A percentile compares a stretch with the other conserved stretches of the same genome.
These are phyloP conservation scores for Chrysosporium keratinophilum DNA, from an alignment of 2,329 filamentous ascomycete genomes.

Conservation along the genomic window DNA sequence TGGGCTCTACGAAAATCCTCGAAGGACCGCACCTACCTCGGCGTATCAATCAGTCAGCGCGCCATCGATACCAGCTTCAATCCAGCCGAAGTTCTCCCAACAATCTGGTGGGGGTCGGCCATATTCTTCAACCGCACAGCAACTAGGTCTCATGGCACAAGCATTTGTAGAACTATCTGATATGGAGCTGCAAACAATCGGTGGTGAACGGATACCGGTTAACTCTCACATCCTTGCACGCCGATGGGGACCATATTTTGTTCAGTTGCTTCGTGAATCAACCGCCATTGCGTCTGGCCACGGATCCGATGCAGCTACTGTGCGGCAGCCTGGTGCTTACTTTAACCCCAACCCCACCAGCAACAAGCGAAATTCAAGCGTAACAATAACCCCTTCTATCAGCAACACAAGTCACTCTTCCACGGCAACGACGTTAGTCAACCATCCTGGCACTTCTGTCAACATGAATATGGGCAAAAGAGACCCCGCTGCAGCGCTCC, in stretches of 20 bases:
- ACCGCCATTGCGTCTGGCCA: constrained; percentile 59
- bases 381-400: constrained; percentile 64
- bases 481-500: constrained; percentile 12
- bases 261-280: constrained; percentile 77
- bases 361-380: constrained; percentile 63
- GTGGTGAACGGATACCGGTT: constrained; percentile 82
- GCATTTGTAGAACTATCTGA: constrained; percentile 76
- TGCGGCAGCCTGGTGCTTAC: constrained; percentile 47
- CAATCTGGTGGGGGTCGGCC: constrained; percentile 62
- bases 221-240: constrained; percentile 82
- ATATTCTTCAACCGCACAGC: constrained; percentile 67
- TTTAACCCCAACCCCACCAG: constrained; percentile 38
- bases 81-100: constrained; percentile 41
- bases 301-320: constrained; percentile 58
- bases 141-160: constrained; percentile 72
- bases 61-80: constrained; percentile 49
- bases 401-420: constrained; percentile 34
- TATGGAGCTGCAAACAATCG: constrained; percentile 91
- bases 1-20: constrained; percentile 91
- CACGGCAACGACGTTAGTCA: constrained; percentile 34
- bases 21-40: constrained; percentile 65
- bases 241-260: constrained; percentile 92
- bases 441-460: constrained; percentile 24
- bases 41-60: constrained; percentile 76
- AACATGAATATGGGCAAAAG: constrained; percentile 18